Conservation (phyloP, 2,329 filamentous ascomycete species). For the Exophiala lecanii-corni region DNA sequence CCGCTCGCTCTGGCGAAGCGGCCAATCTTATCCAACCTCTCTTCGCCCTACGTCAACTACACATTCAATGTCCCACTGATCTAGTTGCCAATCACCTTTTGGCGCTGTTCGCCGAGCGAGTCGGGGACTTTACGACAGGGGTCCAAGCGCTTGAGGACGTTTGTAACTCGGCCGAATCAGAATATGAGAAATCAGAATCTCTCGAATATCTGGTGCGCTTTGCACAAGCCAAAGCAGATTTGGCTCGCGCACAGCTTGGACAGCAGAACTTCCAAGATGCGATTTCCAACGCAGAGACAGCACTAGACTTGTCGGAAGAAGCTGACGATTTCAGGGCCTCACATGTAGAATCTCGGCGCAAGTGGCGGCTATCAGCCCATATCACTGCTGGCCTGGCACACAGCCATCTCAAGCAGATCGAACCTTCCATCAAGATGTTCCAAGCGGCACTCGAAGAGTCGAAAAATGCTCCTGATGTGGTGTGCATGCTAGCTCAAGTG, state of each 20-base stretch:
- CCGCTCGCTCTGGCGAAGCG: slow-evolving; percentile 39
- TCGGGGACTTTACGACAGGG: slow-evolving; percentile 62
- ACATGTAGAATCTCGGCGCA: slow-evolving; percentile 57
- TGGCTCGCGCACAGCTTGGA: slow-evolving; percentile 78
- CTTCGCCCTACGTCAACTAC: slow-evolving; percentile 80
- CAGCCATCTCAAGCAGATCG: slow-evolving; percentile 64
- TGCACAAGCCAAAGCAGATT: slow-evolving; percentile 77
- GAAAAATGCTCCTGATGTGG: slow-evolving; percentile 65
- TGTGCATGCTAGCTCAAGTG: slow-evolving; percentile 83
- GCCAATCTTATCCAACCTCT: slow-evolving; percentile 71
- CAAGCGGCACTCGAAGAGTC: slow-evolving; percentile 74
- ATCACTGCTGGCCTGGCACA: slow-evolving; percentile 79
- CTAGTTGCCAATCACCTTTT: slow-evolving; percentile 71
- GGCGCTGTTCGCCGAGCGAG: slow-evolving; percentile 76
- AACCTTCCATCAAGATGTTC: slow-evolving; percentile 73
- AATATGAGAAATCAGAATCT: slow-evolving; percentile 82
- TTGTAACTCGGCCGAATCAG: slow-evolving; percentile 66
- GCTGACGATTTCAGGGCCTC: slow-evolving; percentile 67
- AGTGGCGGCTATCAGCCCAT: slow-evolving; percentile 75
- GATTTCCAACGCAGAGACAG: slow-evolving; percentile 73
- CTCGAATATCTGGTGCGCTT: slow-evolving; percentile 67
- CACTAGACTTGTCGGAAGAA: slow-evolving; percentile 65
- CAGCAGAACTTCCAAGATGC: slow-evolving; percentile 61
- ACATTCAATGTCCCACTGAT: slow-evolving; percentile 65
- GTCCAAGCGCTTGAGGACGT: slow-evolving; percentile 61